These are phyloP conservation scores for Vigna hirtella DNA, from an alignment of 306 rosid genomes.

Conservation along the genomic window DNA sequence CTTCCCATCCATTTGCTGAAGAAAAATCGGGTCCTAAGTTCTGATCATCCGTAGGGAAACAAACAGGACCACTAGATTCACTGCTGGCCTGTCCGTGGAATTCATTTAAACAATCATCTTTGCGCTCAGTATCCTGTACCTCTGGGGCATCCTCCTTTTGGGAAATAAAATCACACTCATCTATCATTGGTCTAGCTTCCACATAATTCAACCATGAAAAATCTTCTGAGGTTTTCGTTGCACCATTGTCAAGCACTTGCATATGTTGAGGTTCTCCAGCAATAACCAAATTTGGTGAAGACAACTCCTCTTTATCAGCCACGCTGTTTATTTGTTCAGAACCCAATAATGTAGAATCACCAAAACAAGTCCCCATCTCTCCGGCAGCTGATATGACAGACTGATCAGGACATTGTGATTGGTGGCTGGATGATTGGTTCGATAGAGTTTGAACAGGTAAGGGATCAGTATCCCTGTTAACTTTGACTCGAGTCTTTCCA, in stretches of 20 bases:
- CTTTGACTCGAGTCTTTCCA: slow-evolving; percentile 67
- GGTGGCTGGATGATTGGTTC: slow-evolving; percentile 51
- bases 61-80: slow-evolving; percentile 55
- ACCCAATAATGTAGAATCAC: slow-evolving; percentile 46
- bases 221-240: slow-evolving; percentile 54
- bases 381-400: slow-evolving; percentile 41
- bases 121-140: slow-evolving; percentile 54
- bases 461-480: slow-evolving; percentile 51
- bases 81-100: slow-evolving; percentile 47
- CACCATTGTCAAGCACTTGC: slow-evolving; percentile 55
- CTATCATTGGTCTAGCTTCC: slow-evolving; percentile 52
- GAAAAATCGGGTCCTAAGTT: slow-evolving; percentile 52
- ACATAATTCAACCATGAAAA: slow-evolving; percentile 86
- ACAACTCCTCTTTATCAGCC: slow-evolving; percentile 49
- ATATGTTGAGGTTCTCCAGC: slow-evolving; percentile 54
- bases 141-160: slow-evolving; percentile 47
- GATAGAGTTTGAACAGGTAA: slow-evolving; percentile 54
- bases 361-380: slow-evolving; percentile 47
- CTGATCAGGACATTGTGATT: slow-evolving; percentile 55
- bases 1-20: slow-evolving; percentile 64
- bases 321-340: slow-evolving; percentile 46
- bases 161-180: slow-evolving; percentile 49
- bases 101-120: slow-evolving; percentile 45
- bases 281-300: slow-evolving; percentile 51
- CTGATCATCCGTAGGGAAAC: slow-evolving; percentile 41